Evolutionary conservation across 305 asterid species (phyloP).

Genomic region (Fraxinus xanthoxyloides): DNA sequence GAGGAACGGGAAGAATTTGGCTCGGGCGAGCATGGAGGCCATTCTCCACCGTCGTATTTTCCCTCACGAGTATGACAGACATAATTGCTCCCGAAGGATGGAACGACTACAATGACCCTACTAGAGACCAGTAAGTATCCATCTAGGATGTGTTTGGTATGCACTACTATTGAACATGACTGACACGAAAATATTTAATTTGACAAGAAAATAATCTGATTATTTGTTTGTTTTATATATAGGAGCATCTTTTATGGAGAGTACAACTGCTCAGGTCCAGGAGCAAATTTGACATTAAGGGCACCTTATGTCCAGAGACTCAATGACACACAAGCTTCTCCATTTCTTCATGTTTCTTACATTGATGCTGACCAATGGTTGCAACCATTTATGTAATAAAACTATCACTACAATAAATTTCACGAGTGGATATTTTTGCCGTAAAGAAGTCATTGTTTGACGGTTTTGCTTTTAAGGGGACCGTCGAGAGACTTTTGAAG

Average conservation of each 20-base stretch:
- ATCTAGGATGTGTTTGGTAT: background rate
- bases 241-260: conserved; percentile 84
- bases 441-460: background rate
- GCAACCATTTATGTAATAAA: conserved; percentile 31
- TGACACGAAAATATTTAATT: background rate
- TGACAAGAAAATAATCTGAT: background rate
- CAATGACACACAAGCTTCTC: conserved; percentile 63
- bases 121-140: conserved; percentile 60
- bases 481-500: background rate
- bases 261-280: conserved; percentile 69
- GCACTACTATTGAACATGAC: background rate
- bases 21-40: conserved; percentile 91
- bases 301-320: conserved; percentile 62
- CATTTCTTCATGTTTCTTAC: conserved; percentile 60
- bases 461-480: background rate
- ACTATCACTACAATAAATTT: background rate
- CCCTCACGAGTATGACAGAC: conserved; percentile 64
- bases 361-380: conserved; percentile 80
- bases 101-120: conserved; percentile 87
- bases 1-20: conserved; percentile 84
- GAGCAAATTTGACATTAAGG: conserved; percentile 57
- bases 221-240: background rate
- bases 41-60: conserved; percentile 71
- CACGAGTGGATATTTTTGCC: background rate
- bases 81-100: conserved; percentile 89